These are phyloP conservation scores for Yamadazyma sp. DNA, from an alignment of 805 yeast genomes.

Conservation along the genomic window DNA sequence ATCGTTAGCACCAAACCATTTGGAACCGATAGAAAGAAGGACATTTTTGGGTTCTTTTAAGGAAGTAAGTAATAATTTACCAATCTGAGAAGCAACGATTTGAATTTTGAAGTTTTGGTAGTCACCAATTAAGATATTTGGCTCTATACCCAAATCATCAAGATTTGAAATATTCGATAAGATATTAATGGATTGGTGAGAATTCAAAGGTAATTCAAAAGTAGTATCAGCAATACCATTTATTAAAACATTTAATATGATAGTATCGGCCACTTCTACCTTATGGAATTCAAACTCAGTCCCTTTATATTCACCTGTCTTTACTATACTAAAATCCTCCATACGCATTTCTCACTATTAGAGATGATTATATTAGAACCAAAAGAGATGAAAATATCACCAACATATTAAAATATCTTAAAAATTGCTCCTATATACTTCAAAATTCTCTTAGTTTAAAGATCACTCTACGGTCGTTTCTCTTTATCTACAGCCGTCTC, in stretches of 20 bases:
- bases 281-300: slow-evolving; percentile 21
- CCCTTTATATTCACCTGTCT: background rate
- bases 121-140: slow-evolving; percentile 46
- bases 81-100: slow-evolving; percentile 49
- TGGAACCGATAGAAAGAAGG: slow-evolving; percentile 44
- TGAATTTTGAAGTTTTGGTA: slow-evolving; percentile 45
- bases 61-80: slow-evolving; percentile 32
- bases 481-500: no score
- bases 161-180: slow-evolving; percentile 13
- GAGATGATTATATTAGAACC: background rate
- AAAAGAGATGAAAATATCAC: no score
- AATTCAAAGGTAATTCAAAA: slow-evolving; percentile 37
- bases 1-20: slow-evolving; percentile 42
- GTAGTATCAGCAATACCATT: slow-evolving; percentile 52
- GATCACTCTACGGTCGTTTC: no score
- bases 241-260: slow-evolving; percentile 35
- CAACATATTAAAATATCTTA: no score
- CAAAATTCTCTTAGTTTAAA: no score
- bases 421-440: no score
- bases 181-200: slow-evolving; percentile 19
- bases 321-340: background rate
- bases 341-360: background rate
- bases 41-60: slow-evolving; percentile 34
- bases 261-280: slow-evolving; percentile 36
- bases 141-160: slow-evolving; percentile 37